Base-by-base conservation (phyloP, 2,329 filamentous ascomycete species). In the Alternaria brassicae region DNA sequence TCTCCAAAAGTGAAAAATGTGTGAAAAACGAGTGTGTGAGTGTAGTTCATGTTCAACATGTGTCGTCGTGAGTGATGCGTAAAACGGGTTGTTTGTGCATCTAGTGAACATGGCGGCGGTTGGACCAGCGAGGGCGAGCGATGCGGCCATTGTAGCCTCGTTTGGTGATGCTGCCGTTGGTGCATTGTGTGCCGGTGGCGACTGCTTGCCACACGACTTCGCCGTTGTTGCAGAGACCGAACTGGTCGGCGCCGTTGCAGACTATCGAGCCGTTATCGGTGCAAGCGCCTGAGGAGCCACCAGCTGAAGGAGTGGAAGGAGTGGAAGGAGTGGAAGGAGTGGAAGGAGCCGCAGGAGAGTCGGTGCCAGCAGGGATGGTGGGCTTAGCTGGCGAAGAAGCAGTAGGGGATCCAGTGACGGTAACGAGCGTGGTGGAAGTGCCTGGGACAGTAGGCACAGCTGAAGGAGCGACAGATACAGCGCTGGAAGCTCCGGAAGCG, bases 211-310 rank as follows among this genome's bases (percentile, higher is more conserved):
- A 81, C 23, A 78, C 71, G 2, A 81, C 74, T 4, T 67, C 60
- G 55, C 80, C 81, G 52, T 77, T 70, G 66, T 80, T 77, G 73
- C 79, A 81, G 49, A 82, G 68, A 32, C 79, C 80, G 49, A 80
- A 83, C 53, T 79, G 68, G 6, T 52, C 67, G 6, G 72, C 37
- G 37, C 79, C 77, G 48, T 79, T 80, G 73, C 81, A 82, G 30
- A 78, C 66, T 19, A 78, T 59, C 8, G 74, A 74, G 53, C 79
- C 79, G 36, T 80, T 71, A 15, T 65, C 63, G 13, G 66, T 63
- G 68, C 71, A 74, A 28, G 74, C 68, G 23, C 61, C 49, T 6
- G 58, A 53, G 19, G 55, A 49, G n/a, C 66, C 61, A 15, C 65
- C 62, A 27, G 58, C 49, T 36, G 68, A 50, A 32, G 59, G 59